Percentiles rank a stretch among this genome's conserved stretches.
Evolutionary conservation across 2,329 filamentous ascomycete species (phyloP).

Genomic region (Tolypocladium sp.): DNA sequence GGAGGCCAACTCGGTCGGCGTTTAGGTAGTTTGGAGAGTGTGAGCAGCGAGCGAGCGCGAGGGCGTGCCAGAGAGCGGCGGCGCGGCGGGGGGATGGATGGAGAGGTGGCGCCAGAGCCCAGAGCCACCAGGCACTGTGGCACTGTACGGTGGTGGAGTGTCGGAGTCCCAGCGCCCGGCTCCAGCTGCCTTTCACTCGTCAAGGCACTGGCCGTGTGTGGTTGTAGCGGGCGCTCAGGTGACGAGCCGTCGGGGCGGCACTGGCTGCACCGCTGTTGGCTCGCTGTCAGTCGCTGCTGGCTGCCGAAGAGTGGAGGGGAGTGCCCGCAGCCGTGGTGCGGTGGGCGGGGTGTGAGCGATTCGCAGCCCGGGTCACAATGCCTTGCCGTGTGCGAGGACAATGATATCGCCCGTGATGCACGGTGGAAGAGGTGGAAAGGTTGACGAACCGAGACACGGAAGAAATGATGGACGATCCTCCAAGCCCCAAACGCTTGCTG

Average conservation of each 20-base stretch:
- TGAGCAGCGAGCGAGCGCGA: slow-evolving; percentile 7
- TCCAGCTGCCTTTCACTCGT: background rate
- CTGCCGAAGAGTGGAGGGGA: background rate
- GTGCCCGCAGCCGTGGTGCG: background rate
- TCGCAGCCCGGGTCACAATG: background rate
- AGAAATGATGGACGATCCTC: background rate
- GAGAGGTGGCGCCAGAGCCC: background rate
- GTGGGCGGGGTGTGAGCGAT: background rate
- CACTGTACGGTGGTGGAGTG: background rate
- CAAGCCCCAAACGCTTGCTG: background rate
- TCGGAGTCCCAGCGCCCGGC: background rate
- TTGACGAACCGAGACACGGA: background rate
- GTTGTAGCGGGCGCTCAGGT: background rate
- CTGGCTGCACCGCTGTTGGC: background rate
- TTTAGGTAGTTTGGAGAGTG: background rate
- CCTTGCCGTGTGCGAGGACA: background rate
- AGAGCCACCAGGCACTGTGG: background rate
- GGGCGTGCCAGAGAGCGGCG: slow-evolving; percentile 1
- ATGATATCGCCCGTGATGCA: background rate
- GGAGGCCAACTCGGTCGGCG: background rate
- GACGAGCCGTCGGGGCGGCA: background rate
- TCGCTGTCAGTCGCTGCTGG: background rate
- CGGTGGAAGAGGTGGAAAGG: background rate
- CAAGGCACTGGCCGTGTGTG: background rate
- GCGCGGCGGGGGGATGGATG: background rate